Base-by-base conservation (phyloP, 441 rosid genomes). In the Jatropha multifida region DNA sequence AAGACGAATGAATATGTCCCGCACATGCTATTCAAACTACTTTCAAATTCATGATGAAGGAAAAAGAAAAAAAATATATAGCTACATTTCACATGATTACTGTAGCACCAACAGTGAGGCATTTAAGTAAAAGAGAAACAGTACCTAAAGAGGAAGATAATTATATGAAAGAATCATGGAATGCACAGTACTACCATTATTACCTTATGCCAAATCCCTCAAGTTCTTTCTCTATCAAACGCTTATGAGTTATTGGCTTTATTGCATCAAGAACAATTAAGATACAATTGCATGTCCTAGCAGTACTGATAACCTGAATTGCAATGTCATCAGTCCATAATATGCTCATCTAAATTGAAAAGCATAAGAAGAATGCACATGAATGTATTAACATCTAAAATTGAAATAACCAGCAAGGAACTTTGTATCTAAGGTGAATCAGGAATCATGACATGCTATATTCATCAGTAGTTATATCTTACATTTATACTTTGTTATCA, bases 201-300 rank as follows among this genome's bases (percentile, higher is more conserved):
- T 76, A 95, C 99, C 99, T 89, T 82, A 95, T 95, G 79, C 99
- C 98, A 82, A 95, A 95, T 72, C 99, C 98, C 87, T 95, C 98
- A 5, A 95, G 98, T 84, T 95, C 99, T 80, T 95, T 95, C 83
- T 95, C 98, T 74, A 95, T 93, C 78, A 95, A 86, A 70, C 98
- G 98, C 82, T 95, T 95, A 87, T 95, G 99, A 85, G 99, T 95
- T 74, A 95, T 93, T 37, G 97, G 99, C 86, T 95, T 95, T 75
- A 95, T 95, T 14, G 98, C 99, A 75, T 95, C 99, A 66, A 95
- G 98, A 80, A 95, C 99, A 44, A 95, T 95, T 69, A 95, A 73
- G 77, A 95, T 90, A 82, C 98, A 93, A 73, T 93, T 95, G 80
- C 98, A 90, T 23, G 99, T 95, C 80, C 99, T 90, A n/a, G 99